Conservation (phyloP, 1,284 basidiomycete species). For the Fomitiporia mediterranea region DNA sequence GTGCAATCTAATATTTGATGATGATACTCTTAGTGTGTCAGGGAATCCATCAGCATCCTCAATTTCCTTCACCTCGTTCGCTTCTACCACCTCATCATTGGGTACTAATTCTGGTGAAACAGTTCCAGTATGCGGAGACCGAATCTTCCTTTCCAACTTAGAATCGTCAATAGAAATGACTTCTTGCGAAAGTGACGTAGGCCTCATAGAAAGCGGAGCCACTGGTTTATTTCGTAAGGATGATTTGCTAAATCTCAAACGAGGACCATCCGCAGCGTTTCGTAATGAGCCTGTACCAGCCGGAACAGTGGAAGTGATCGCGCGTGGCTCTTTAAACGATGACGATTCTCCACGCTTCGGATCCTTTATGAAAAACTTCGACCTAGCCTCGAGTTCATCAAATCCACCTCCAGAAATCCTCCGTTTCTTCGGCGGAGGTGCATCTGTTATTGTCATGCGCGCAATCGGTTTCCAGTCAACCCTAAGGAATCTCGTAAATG, state of each 20-base stretch:
- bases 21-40: background rate
- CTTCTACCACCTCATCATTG: background rate
- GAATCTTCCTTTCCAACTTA: background rate
- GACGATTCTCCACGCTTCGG: background rate
- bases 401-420: background rate
- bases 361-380: too few species aligned
- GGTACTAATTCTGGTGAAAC: too few species aligned
- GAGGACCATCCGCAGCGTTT: too few species aligned
- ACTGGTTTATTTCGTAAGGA: background rate
- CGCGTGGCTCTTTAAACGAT: background rate
- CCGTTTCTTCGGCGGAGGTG: background rate
- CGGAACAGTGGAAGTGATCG: background rate
- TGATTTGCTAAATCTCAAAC: background rate
- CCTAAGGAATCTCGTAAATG: background rate
- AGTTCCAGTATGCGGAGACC: background rate
- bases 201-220: background rate
- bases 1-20: too few species aligned
- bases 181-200: background rate
- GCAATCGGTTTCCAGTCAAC: background rate
- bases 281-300: background rate
- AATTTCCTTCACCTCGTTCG: background rate
- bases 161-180: background rate
- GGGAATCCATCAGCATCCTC: slow-evolving; percentile 2
- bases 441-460: background rate
- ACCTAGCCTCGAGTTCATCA: too few species aligned